Evolutionary conservation across 495 filamentous ascomycete genomes (phyloP).

Genomic region (Melanomma pulvis-pyrius): DNA sequence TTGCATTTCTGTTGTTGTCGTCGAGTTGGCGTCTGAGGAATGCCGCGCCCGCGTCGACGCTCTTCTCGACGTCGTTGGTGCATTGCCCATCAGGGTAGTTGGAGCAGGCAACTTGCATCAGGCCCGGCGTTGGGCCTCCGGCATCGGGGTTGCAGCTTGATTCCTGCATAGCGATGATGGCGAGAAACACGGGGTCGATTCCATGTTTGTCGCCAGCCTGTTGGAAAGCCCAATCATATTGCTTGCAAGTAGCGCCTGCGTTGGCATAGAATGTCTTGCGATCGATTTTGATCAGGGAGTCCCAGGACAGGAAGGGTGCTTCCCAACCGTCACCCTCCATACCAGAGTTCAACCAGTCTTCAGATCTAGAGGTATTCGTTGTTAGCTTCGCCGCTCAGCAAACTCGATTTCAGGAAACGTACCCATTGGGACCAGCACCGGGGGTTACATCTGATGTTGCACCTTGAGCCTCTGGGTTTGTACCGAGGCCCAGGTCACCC

Average conservation of each 20-base stretch:
- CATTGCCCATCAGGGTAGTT: background rate
- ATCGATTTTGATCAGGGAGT: background rate
- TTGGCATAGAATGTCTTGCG: background rate
- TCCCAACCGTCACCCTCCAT: background rate
- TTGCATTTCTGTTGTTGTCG: background rate
- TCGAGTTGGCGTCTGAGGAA: background rate
- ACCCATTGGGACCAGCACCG: background rate
- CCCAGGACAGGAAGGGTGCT: background rate
- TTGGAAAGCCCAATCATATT: background rate
- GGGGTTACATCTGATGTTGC: background rate
- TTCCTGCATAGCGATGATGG: background rate
- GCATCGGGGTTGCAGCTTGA: background rate
- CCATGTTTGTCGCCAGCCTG: background rate
- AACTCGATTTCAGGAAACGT: background rate
- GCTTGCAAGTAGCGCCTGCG: background rate
- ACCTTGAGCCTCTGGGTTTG: background rate
- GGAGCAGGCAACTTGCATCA: background rate
- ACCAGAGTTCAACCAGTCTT: background rate
- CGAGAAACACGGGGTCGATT: background rate
- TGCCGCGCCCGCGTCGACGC: background rate
- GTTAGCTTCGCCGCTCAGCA: background rate
- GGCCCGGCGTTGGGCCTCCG: background rate
- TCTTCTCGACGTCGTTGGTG: background rate
- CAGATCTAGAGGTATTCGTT: background rate
- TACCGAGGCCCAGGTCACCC: background rate